Conservation (phyloP, 1,139 yeast species). For the Chernovozyma sophiae-reginae region DNA sequence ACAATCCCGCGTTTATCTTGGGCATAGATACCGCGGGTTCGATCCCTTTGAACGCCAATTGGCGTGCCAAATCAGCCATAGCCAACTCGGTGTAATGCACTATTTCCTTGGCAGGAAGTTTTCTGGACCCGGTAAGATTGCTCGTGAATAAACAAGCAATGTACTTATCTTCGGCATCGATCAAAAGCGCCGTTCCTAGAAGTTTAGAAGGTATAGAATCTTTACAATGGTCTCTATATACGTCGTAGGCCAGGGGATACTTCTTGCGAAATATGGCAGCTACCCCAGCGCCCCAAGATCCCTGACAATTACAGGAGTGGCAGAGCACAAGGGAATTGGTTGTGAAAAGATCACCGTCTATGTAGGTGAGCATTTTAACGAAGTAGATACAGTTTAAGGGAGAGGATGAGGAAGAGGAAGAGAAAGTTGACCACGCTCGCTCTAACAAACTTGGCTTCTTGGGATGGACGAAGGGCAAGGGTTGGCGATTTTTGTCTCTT, state of each 20-base stretch:
- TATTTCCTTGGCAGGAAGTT: constrained; percentile 33
- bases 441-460: no score
- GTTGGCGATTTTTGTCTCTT: no score
- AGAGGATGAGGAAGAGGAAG: no score
- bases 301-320: constrained; percentile 78
- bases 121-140: constrained; percentile 34
- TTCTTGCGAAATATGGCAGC: constrained; percentile 49
- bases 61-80: constrained; percentile 39
- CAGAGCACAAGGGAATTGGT: constrained; percentile 42
- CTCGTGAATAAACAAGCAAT: constrained; percentile 71
- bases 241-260: constrained; percentile 49
- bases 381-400: no score
- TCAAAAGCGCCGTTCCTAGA: constrained; percentile 52
- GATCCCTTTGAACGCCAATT: constrained; percentile 21
- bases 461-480: no score
- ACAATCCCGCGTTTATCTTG: constrained; percentile 74
- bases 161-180: constrained; percentile 31
- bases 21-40: constrained; percentile 53
- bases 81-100: constrained; percentile 46
- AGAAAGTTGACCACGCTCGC: no score
- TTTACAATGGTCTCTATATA: constrained; percentile 48
- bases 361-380: constrained; percentile 47
- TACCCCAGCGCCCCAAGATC: constrained; percentile 85
- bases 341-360: constrained; percentile 57
- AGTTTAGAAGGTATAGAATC: constrained; percentile 27